A percentile compares a stretch with the other conserved stretches of the same genome.
phyloP scores from a whole-genome alignment of 441 rosid genomes.

The Jatropha podagrica region DNA sequence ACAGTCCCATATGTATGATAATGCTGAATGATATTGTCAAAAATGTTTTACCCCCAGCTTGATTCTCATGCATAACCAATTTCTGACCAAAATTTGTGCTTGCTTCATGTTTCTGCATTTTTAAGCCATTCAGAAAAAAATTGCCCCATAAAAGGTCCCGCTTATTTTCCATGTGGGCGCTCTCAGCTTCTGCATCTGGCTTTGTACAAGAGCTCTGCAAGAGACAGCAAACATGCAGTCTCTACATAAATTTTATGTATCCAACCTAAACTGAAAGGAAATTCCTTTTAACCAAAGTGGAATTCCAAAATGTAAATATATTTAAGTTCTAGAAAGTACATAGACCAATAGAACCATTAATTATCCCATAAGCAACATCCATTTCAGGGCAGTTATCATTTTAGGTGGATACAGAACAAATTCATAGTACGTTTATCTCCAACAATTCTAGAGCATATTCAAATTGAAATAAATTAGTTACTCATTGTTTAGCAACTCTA shows the following conservation, averaged over 20 bases:
- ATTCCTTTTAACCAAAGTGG: conserved; percentile 19
- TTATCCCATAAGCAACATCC: conserved; percentile 8
- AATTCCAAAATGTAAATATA: background rate
- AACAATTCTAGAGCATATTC: background rate
- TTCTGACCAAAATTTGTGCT: conserved; percentile 27
- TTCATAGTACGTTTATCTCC: background rate
- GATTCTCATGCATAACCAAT: conserved; percentile 28
- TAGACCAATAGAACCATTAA: background rate
- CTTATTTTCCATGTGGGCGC: conserved; percentile 39
- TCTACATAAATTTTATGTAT: conserved; percentile 26
- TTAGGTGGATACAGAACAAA: background rate
- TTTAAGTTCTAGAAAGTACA: background rate
- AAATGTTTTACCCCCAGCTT: conserved; percentile 41
- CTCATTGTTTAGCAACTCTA: too few relatives aligned
- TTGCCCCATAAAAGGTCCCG: conserved; percentile 28
- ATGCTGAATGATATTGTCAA: conserved; percentile 14
- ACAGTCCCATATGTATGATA: conserved; percentile 6
- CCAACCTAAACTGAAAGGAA: conserved; percentile 26
- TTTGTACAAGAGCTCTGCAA: conserved; percentile 86
- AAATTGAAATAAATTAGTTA: background rate
- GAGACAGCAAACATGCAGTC: conserved; percentile 36
- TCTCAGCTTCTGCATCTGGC: conserved; percentile 68
- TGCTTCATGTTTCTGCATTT: conserved; percentile 31
- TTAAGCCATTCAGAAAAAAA: conserved; percentile 25
- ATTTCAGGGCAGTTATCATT: background rate